These are phyloP conservation scores for Gigaspora rosea DNA, from an alignment of 192 early-diverging fungal genomes.

Conservation along the genomic window DNA sequence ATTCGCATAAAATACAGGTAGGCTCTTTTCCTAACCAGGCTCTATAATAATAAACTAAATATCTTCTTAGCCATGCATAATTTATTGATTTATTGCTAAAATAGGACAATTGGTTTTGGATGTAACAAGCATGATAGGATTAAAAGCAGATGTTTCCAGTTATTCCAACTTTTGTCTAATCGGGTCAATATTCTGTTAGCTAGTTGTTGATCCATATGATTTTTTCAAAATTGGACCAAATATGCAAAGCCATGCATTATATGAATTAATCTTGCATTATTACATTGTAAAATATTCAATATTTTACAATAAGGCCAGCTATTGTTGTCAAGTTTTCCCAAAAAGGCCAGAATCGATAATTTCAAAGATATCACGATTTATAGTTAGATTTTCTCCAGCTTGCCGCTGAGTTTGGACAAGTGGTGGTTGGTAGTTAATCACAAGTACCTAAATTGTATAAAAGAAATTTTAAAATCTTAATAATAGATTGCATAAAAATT, in stretches of 20 bases:
- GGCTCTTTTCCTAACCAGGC: slow-evolving; percentile 1
- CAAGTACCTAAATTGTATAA: no score
- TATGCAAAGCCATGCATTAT: not conserved
- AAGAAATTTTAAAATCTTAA: no score
- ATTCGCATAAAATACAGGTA: not conserved
- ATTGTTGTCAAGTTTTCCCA: not conserved
- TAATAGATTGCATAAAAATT: no score
- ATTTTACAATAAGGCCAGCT: no score
- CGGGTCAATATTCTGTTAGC: not conserved
- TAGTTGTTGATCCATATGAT: not conserved
- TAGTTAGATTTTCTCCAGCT: no score
- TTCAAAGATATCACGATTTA: no score
- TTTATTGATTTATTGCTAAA: not conserved
- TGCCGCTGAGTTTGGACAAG: no score
- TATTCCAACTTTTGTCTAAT: not conserved
- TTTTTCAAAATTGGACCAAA: not conserved
- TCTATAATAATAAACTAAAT: slow-evolving; percentile 1
- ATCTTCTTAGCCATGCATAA: not conserved
- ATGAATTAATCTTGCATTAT: no score
- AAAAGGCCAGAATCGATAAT: no score
- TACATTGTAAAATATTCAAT: no score
- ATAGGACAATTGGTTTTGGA: not conserved
- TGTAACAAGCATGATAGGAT: not conserved
- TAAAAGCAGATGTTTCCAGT: not conserved
- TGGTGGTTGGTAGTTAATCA: no score